phyloP scores from a whole-genome alignment of 1,139 yeast species.

The Yarrowia galli region DNA sequence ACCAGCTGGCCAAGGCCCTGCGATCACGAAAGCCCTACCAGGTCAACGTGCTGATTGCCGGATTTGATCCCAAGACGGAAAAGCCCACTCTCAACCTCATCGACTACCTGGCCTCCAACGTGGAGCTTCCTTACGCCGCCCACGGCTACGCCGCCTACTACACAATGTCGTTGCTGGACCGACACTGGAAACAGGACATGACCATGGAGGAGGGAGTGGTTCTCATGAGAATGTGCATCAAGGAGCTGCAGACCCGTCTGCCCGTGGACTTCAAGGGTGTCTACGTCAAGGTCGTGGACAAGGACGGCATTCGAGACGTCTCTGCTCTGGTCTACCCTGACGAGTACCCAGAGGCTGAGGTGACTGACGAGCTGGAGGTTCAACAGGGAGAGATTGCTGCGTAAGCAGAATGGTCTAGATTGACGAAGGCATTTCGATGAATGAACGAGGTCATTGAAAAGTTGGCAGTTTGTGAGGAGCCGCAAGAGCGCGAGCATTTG shows the following conservation, averaged over 20 bases:
- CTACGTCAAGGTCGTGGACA: conserved; percentile 74
- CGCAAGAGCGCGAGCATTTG: too few relatives aligned
- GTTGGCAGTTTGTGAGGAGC: not conserved
- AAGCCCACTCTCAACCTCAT: conserved; percentile 84
- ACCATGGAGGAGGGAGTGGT: conserved; percentile 78
- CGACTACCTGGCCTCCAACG: conserved; percentile 93
- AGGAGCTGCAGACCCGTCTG: conserved; percentile 84
- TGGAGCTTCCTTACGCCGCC: conserved; percentile 91
- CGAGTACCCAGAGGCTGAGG: conserved; percentile 29
- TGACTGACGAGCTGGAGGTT: conserved; percentile 21
- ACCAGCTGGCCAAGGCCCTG: conserved; percentile 82
- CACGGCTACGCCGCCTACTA: conserved; percentile 98
- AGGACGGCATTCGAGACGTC: conserved; percentile 58
- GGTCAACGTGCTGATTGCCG: conserved; percentile 87
- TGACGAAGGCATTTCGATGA: not conserved
- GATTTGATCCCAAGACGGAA: conserved; percentile 70
- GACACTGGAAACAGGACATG: conserved; percentile 84
- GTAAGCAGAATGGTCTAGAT: not conserved
- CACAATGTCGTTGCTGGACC: conserved; percentile 87
- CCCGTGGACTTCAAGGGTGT: conserved; percentile 97
- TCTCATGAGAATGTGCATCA: conserved; percentile 73
- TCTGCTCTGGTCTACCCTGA: conserved; percentile 49
- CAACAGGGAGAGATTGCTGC: conserved; percentile 32
- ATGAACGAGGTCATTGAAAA: not conserved
- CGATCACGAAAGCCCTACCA: conserved; percentile 95